These are phyloP conservation scores for Coelastrella sp. DNA, from an alignment of 139 green algal species.

Conservation along the genomic window DNA sequence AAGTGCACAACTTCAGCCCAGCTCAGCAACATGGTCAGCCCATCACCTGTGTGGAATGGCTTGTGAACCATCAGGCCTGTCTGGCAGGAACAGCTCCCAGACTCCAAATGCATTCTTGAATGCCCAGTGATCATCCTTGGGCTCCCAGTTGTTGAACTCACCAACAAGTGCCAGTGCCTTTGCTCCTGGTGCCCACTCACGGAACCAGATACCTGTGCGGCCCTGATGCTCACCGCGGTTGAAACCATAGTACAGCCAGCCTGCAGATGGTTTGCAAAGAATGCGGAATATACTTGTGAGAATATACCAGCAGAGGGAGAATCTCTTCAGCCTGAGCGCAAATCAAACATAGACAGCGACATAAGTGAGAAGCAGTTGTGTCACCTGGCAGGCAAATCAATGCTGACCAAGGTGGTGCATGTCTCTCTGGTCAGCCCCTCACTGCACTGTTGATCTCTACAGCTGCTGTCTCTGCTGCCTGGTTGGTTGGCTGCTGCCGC, in stretches of 20 bases:
- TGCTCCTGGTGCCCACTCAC: constrained; percentile 89
- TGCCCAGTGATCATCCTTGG: constrained; percentile 87
- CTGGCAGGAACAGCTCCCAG: constrained; percentile 91
- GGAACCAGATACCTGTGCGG: constrained; percentile 49
- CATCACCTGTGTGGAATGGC: constrained; percentile 83
- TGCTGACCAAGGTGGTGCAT: no score
- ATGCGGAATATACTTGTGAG: no score
- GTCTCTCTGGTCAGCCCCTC: no score
- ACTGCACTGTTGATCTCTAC: no score
- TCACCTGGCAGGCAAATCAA: no score
- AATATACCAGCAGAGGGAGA: neutral
- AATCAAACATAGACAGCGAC: neutral
- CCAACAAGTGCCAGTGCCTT: constrained; percentile 92
- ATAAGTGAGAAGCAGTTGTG: no score
- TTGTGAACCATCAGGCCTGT: constrained; percentile 79
- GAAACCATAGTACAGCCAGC: constrained; percentile 89
- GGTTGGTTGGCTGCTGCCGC: neutral
- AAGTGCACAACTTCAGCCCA: neutral
- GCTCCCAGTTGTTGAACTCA: constrained; percentile 96
- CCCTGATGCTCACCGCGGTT: constrained; percentile 89
- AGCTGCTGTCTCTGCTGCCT: no score
- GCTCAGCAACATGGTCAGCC: no score
- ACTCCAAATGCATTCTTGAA: constrained; percentile 91
- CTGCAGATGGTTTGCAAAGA: constrained; percentile 48
- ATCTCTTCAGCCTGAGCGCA: neutral